Evolutionary conservation across 2,329 filamentous ascomycete genomes (phyloP).

Genomic region (Neonectria faginata): DNA sequence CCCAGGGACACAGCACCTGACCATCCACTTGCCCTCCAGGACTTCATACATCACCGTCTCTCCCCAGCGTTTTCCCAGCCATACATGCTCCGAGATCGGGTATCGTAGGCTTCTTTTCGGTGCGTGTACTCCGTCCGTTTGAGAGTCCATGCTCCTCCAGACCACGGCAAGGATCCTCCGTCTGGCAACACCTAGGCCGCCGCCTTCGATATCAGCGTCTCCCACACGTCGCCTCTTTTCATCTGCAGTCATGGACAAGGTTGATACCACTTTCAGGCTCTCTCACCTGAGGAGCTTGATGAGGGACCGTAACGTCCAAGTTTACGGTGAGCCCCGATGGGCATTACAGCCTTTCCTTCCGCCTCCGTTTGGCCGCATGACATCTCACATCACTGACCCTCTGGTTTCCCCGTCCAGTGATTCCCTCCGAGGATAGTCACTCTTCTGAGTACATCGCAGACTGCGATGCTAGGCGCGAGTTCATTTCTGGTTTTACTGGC

Average conservation of each 20-base stretch:
- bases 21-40: constrained; percentile 2
- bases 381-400: constrained; percentile 23
- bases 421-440: constrained; percentile 97
- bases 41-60: constrained; percentile 6
- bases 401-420: constrained; percentile 67
- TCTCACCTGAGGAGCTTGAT: constrained; percentile 84
- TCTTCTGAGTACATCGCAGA: constrained; percentile 97
- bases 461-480: constrained; percentile 92
- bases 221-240: constrained; percentile 36
- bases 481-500: constrained; percentile 93
- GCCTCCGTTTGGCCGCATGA: neutral
- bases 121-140: constrained; percentile 33
- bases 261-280: constrained; percentile 83
- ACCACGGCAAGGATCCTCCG: constrained; percentile 39
- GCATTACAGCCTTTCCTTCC: neutral
- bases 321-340: constrained; percentile 79
- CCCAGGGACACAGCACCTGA: constrained; percentile 12
- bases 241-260: constrained; percentile 52
- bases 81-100: constrained; percentile 13
- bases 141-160: constrained; percentile 43
- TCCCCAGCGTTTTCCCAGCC: neutral
- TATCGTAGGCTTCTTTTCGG: constrained; percentile 26
- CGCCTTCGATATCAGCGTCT: constrained; percentile 22
- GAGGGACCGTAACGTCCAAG: constrained; percentile 85
- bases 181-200: constrained; percentile 34